These are phyloP conservation scores for Besnoitia besnoiti DNA, from an alignment of 169 alveolate genomes.

Conservation along the genomic window DNA sequence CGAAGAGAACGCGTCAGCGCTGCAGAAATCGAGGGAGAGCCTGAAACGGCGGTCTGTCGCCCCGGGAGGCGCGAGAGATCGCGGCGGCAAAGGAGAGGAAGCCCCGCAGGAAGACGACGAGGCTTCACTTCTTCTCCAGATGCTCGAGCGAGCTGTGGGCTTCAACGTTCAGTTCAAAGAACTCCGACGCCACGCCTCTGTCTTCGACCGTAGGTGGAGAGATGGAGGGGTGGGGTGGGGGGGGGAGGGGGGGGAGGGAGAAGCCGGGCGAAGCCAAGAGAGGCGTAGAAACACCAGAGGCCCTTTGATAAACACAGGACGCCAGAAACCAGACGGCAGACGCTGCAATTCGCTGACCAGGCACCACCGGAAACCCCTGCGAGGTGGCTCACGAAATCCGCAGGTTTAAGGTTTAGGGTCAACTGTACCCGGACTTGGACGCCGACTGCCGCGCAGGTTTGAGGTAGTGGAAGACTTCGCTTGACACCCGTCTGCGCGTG, in stretches of 20 bases:
- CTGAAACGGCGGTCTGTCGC: background rate
- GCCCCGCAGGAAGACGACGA: background rate
- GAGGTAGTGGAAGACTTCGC: no score
- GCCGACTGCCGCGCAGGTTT: no score
- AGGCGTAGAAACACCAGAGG: background rate
- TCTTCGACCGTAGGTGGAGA: background rate
- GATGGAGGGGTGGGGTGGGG: background rate
- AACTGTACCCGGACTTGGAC: no score
- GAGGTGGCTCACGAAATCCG: no score
- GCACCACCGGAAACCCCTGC: no score
- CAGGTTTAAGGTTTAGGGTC: no score
- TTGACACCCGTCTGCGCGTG: no score
- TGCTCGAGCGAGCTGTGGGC: slow-evolving; percentile 24
- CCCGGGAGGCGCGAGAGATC: background rate
- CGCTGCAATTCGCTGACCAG: no score
- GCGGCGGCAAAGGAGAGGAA: background rate
- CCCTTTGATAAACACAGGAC: no score
- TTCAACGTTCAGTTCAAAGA: slow-evolving; percentile 31
- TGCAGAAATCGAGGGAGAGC: no score
- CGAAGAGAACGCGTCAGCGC: no score
- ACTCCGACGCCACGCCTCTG: slow-evolving; percentile 13
- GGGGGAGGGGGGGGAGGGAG: background rate
- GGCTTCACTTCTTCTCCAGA: background rate
- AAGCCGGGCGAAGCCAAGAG: background rate
- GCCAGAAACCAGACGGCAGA: no score